Conservation (phyloP, 2,329 filamentous ascomycete species). For the Nannizzia gypsea region DNA sequence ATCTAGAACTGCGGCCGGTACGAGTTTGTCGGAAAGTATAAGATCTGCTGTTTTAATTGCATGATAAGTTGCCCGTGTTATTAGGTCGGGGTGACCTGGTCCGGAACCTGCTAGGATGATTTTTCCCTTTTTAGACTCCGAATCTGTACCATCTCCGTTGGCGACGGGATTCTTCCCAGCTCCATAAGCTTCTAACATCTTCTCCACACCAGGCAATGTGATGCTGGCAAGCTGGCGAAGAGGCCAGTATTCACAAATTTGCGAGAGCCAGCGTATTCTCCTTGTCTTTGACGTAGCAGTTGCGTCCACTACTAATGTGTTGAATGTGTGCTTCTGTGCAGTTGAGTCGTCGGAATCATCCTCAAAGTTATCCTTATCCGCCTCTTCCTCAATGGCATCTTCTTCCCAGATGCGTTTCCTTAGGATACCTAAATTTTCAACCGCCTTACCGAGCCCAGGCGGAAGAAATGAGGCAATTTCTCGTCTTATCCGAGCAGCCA, state of each 20-base stretch:
- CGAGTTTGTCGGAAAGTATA: conserved; percentile 43
- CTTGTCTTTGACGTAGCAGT: conserved; percentile 62
- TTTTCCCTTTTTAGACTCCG: conserved; percentile 41
- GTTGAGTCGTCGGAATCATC: conserved; percentile 39
- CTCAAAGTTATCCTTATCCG: conserved; percentile 31
- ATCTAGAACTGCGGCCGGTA: conserved; percentile 69
- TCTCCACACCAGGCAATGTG: conserved; percentile 64
- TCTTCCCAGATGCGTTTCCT: conserved; percentile 62
- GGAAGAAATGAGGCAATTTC: conserved; percentile 78
- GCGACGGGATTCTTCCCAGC: conserved; percentile 14
- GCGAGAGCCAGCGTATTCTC: conserved; percentile 82
- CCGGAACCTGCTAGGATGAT: conserved; percentile 87
- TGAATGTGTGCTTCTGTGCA: conserved; percentile 67
- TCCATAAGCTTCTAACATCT: conserved; percentile 60
- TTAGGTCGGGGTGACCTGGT: conserved; percentile 80
- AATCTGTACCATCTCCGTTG: conserved; percentile 10
- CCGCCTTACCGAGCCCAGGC: conserved; percentile 59
- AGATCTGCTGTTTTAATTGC: conserved; percentile 40
- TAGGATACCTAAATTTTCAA: conserved; percentile 63
- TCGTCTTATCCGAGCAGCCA: conserved; percentile 75
- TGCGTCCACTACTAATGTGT: conserved; percentile 63
- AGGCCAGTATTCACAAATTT: conserved; percentile 99
- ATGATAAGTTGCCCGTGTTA: conserved; percentile 53
- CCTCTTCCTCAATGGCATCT: conserved; percentile 45
- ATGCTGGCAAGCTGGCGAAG: conserved; percentile 68